phyloP scores from a whole-genome alignment of 1,139 yeast genomes.

The Pichia terricola region DNA sequence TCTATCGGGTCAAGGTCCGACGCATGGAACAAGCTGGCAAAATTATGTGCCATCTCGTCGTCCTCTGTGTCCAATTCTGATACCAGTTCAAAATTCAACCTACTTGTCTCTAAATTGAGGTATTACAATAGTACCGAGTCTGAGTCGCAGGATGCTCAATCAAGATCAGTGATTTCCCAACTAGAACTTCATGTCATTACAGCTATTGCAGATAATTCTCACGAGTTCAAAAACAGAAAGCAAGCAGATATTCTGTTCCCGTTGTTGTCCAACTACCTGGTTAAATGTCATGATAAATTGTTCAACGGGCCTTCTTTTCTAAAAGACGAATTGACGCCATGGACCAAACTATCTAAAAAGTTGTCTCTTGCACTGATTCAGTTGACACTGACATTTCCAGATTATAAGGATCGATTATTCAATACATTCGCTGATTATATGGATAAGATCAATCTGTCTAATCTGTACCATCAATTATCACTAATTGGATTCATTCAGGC shows the following conservation, averaged over 20 bases:
- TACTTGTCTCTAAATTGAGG: slow-evolving; percentile 30
- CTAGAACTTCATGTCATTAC: slow-evolving; percentile 60
- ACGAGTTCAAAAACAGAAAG: slow-evolving; percentile 29
- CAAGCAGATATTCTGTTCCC: slow-evolving; percentile 46
- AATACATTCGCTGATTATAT: slow-evolving; percentile 15
- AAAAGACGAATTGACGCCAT: slow-evolving; percentile 26
- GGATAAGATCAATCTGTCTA: slow-evolving; percentile 24
- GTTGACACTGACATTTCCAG: slow-evolving; percentile 31
- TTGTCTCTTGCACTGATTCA: slow-evolving; percentile 26
- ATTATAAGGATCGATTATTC: slow-evolving; percentile 7
- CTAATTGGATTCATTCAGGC: slow-evolving; percentile 40
- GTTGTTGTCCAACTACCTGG: slow-evolving; percentile 48
- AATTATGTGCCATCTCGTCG: slow-evolving; percentile 26
- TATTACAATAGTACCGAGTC: slow-evolving; percentile 10
- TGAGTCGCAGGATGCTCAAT: too few species aligned
- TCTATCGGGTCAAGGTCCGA: slow-evolving; percentile 8
- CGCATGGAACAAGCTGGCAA: slow-evolving; percentile 46
- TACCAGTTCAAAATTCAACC: slow-evolving; percentile 12
- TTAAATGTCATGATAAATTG: slow-evolving; percentile 47
- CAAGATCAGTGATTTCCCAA: background rate
- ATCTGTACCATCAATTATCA: slow-evolving; percentile 33
- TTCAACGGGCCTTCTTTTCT: slow-evolving; percentile 16
- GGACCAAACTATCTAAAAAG: slow-evolving; percentile 24
- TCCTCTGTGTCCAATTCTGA: slow-evolving; percentile 11
- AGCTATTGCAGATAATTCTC: slow-evolving; percentile 53